Conservation (phyloP, 2,329 filamentous ascomycete species). For the Botrytis fragariae region DNA sequence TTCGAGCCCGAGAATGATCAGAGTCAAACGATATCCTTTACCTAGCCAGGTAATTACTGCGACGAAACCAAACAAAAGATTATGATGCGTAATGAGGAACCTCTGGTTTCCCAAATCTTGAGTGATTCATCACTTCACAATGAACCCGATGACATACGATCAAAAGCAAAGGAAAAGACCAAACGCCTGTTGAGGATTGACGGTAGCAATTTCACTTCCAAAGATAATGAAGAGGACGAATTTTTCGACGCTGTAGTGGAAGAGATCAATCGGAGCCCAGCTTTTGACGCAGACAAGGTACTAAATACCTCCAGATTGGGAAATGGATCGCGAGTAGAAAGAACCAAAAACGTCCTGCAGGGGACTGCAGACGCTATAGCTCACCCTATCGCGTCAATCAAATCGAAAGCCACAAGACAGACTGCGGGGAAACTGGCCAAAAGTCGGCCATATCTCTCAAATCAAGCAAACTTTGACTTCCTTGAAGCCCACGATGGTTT, state of each 20-base stretch:
- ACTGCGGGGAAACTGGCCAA: slow-evolving; percentile 29
- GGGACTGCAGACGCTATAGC: slow-evolving; percentile 21
- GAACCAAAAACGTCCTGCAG: slow-evolving; percentile 23
- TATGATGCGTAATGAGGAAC: slow-evolving; percentile 8
- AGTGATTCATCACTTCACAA: neutral
- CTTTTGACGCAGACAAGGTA: slow-evolving; percentile 28
- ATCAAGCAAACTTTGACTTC: slow-evolving; percentile 40
- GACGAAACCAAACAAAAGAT: neutral
- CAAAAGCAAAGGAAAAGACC: neutral
- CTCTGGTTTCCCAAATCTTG: slow-evolving; percentile 2
- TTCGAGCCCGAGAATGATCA: neutral
- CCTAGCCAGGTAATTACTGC: neutral
- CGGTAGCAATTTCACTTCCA: neutral
- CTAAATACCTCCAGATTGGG: slow-evolving; percentile 21
- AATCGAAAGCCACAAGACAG: slow-evolving; percentile 25
- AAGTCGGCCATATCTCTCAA: slow-evolving; percentile 36
- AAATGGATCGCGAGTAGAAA: slow-evolving; percentile 18
- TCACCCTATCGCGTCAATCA: slow-evolving; percentile 29
- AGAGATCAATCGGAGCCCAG: slow-evolving; percentile 27
- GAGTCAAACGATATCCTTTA: neutral
- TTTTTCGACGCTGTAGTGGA: neutral
- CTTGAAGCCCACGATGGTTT: slow-evolving; percentile 38
- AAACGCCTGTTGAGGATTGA: neutral
- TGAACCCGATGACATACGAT: neutral
- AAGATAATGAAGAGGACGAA: neutral